Conservation (phyloP, 495 filamentous ascomycete genomes). For the Cryomyces minteri region DNA sequence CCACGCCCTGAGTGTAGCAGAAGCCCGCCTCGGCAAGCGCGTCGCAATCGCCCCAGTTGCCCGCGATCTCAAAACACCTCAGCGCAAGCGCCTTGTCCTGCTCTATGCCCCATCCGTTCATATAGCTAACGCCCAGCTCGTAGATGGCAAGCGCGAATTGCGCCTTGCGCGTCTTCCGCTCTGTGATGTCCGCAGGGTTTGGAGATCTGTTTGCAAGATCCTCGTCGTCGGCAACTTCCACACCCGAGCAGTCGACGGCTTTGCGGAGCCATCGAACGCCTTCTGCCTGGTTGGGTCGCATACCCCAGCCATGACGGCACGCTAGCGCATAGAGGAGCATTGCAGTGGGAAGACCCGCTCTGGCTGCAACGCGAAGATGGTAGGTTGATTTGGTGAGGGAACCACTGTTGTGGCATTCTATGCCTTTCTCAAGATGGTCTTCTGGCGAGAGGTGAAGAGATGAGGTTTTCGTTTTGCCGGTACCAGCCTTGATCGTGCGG, state of each 20-base stretch:
- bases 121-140: conserved; percentile 87
- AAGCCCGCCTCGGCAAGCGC: conserved; percentile 39
- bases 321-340: conserved; percentile 95
- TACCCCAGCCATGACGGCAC: conserved; percentile 96
- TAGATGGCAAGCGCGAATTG: conserved; percentile 93
- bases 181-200: conserved; percentile 19
- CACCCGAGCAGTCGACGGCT: conserved; percentile 66
- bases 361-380: conserved; percentile 79
- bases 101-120: conserved; percentile 95
- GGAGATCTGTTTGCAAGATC: conserved; percentile 27
- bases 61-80: conserved; percentile 90
- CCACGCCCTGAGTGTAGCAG: conserved; percentile 23
- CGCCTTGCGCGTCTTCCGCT: conserved; percentile 61
- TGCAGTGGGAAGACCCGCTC: conserved; percentile 65
- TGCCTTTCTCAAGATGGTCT: conserved; percentile 73
- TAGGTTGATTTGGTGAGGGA: conserved; percentile 83
- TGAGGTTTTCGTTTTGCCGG: conserved; percentile 11
- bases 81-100: conserved; percentile 79
- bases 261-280: conserved; percentile 80
- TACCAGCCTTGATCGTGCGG: conserved; percentile 11
- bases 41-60: conserved; percentile 92
- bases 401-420: conserved; percentile 60
- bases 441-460: conserved; percentile 50
- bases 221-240: conserved; percentile 71
- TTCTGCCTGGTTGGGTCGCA: conserved; percentile 76